These are phyloP conservation scores for Ustilago trichophora DNA, from an alignment of 1,284 basidiomycete species.

Conservation along the genomic window DNA sequence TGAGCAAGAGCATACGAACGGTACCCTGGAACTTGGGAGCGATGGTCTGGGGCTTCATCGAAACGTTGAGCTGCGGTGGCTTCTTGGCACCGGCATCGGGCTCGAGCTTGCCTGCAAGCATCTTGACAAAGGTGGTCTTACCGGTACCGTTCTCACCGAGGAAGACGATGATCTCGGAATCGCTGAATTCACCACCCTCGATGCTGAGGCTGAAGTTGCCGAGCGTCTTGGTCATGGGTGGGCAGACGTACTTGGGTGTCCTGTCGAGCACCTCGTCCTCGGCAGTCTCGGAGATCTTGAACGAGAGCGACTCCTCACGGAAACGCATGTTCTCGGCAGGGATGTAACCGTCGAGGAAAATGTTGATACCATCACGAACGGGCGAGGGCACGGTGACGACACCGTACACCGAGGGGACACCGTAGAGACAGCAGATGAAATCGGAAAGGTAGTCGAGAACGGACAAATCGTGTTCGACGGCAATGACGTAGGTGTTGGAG, in stretches of 20 bases:
- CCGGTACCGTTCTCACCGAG: conserved; percentile 66
- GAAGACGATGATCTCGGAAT: conserved; percentile 66
- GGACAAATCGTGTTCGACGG: conserved; percentile 66
- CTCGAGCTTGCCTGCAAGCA: conserved; percentile 65
- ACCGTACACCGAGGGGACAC: conserved; percentile 65
- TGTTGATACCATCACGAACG: conserved; percentile 66
- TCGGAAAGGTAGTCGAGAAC: conserved; percentile 66
- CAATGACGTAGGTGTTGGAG: conserved; percentile 65
- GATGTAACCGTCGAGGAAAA: conserved; percentile 66
- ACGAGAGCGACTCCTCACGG: conserved; percentile 64
- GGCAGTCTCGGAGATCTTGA: conserved; percentile 66
- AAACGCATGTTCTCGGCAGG: conserved; percentile 67
- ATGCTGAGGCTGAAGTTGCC: conserved; percentile 64
- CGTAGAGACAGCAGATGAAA: conserved; percentile 66
- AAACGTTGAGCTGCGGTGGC: conserved; percentile 65
- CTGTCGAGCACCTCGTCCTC: conserved; percentile 61
- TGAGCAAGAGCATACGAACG: conserved; percentile 65
- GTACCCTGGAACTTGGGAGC: conserved; percentile 67
- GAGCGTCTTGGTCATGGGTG: conserved; percentile 64
- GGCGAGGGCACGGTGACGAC: conserved; percentile 65
- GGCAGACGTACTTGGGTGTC: conserved; percentile 57
- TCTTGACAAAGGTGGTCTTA: conserved; percentile 67
- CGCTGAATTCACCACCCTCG: conserved; percentile 62
- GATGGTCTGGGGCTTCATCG: conserved; percentile 66
- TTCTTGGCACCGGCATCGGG: conserved; percentile 60